phyloP scores from a whole-genome alignment of 176 grass and related monocot species.

The Ananas comosus region DNA sequence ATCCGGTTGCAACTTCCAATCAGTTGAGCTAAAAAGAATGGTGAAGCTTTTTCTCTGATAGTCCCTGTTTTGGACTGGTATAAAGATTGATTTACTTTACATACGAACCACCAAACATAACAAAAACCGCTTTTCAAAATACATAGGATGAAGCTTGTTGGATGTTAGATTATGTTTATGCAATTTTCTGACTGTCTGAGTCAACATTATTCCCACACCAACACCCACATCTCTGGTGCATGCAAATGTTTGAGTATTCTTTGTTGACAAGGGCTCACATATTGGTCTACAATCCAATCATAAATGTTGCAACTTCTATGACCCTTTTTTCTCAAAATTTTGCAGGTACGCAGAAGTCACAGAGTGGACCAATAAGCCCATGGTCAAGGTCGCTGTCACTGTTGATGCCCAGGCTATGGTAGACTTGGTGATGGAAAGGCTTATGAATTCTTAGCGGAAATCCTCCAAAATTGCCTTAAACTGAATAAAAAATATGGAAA shows the following conservation, averaged over 20 bases:
- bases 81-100: too few species aligned
- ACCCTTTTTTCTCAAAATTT: slow-evolving; percentile 3
- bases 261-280: background rate
- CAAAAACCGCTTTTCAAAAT: too few species aligned
- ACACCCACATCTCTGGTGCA: too few species aligned
- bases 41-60: too few species aligned
- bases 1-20: too few species aligned
- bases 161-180: too few species aligned
- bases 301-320: background rate
- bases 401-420: slow-evolving; percentile 55
- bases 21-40: too few species aligned
- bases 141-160: too few species aligned
- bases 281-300: background rate
- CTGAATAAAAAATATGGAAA: background rate
- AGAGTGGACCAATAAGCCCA: slow-evolving; percentile 53
- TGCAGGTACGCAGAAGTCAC: slow-evolving; percentile 68
- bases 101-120: too few species aligned
- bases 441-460: slow-evolving; percentile 17
- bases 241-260: background rate
- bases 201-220: too few species aligned
- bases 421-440: slow-evolving; percentile 66
- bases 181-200: too few species aligned
- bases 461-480: background rate
- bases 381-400: slow-evolving; percentile 80
- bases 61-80: too few species aligned